A percentile compares a stretch with the other conserved stretches of the same genome.
Conservation (phyloP, 2,329 filamentous ascomycete species). For the Lachnum nothofagi region DNA sequence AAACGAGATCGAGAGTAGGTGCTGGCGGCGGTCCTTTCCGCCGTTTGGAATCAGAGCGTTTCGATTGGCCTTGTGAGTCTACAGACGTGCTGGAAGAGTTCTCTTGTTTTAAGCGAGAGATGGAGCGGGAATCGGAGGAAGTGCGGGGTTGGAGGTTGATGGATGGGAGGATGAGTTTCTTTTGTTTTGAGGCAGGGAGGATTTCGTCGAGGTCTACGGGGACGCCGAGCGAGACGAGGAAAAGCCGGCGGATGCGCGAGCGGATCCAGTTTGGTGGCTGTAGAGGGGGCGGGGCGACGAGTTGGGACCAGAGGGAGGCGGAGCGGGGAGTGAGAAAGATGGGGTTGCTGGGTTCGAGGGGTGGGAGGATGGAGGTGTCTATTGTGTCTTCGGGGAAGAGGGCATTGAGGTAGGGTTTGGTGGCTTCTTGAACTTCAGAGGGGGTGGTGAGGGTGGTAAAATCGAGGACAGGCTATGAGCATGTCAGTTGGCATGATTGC, state of each 20-base stretch:
- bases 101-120: constrained; percentile 29
- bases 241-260: constrained; percentile 87
- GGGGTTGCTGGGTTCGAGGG: constrained; percentile 43
- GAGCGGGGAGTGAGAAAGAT: constrained; percentile 82
- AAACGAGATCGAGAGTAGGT: constrained; percentile 73
- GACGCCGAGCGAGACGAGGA: constrained; percentile 91
- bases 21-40: constrained; percentile 58
- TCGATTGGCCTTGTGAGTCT: constrained; percentile 53
- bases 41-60: constrained; percentile 38
- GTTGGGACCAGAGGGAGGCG: constrained; percentile 89
- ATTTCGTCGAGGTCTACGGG: constrained; percentile 97
- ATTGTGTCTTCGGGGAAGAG: constrained; percentile 59
- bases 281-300: constrained; percentile 88
- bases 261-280: constrained; percentile 98
- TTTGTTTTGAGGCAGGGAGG: constrained; percentile 92
- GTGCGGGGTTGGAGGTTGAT: constrained; percentile 49
- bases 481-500: constrained; percentile 23
- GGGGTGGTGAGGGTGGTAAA: constrained; percentile 55
- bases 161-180: constrained; percentile 90
- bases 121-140: constrained; percentile 46
- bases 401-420: constrained; percentile 61
- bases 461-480: constrained; percentile 58
- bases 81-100: constrained; percentile 55
- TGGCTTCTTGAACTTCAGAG: constrained; percentile 55
- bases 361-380: constrained; percentile 46